These are phyloP conservation scores for Suillus decipiens DNA, from an alignment of 768 basidiomycete genomes.

Conservation along the genomic window DNA sequence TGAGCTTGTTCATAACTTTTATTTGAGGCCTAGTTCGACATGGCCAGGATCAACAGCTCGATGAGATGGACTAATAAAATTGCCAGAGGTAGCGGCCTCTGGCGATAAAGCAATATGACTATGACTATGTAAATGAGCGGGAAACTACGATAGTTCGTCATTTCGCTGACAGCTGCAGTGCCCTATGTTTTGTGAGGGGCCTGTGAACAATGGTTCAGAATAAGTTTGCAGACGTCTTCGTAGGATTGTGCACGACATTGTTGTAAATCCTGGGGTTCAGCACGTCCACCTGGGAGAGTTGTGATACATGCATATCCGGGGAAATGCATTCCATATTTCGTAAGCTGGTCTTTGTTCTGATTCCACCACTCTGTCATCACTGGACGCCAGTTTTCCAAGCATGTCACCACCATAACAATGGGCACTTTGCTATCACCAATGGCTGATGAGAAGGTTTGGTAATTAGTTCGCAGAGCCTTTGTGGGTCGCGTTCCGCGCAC, in stretches of 20 bases:
- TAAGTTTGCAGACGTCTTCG: neutral
- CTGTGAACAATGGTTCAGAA: neutral
- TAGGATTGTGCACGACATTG: conserved; percentile 6
- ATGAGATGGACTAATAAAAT: no score
- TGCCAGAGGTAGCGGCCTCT: no score
- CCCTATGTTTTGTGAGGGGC: neutral
- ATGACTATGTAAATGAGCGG: no score
- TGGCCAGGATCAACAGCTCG: no score
- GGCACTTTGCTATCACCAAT: conserved; percentile 29
- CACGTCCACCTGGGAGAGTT: conserved; percentile 15
- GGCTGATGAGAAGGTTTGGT: conserved; percentile 24
- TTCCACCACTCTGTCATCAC: conserved; percentile 41
- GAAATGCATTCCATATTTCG: conserved; percentile 31
- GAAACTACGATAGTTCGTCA: neutral
- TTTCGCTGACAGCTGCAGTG: neutral
- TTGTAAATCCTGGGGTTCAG: conserved; percentile 9
- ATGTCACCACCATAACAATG: conserved; percentile 27
- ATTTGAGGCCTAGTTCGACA: no score
- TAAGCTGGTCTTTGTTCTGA: conserved; percentile 28
- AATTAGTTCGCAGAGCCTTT: conserved; percentile 20
- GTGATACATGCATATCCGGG: conserved; percentile 40
- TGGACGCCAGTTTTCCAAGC: conserved; percentile 27
- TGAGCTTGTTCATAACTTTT: no score
- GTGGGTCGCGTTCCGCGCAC: conserved; percentile 29
- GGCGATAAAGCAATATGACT: no score